Base-by-base conservation (phyloP, 2,329 filamentous ascomycete species). In the Aspergillus caelatus region DNA sequence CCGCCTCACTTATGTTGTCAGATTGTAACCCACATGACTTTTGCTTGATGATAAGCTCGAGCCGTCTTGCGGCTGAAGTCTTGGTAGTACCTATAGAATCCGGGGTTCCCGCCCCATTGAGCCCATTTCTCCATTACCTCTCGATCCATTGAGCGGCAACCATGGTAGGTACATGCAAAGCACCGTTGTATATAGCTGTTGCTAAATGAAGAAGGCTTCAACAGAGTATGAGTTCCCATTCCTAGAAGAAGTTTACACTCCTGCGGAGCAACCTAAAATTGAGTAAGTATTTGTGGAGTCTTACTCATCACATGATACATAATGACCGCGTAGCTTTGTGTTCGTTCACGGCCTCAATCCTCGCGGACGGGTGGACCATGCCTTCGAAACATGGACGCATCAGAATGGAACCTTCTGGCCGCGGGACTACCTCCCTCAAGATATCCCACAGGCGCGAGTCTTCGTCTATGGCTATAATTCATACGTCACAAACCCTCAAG, bases 381-480 rank as follows among this genome's bases (percentile, higher is more conserved):
- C 73, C 14, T 74, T 74, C 58, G 62, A 72, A 19, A 77, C 75
- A 39, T 77, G 74, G 73, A 76, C 69, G 2, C 74, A 75, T 57
- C 53, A 67, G 55, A 72, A 72, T 23, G 70, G 67, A 34, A 72
- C 63, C 10, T 68, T 72, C 48, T 73, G 71, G 71, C 71, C 71
- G 8, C 60, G 63, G 26, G 71, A 73, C 32, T 67, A 67, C 12
- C 68, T 73, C 1, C 63, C 70, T 8, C 62, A 71, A 26, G 73
- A 75, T 34, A 70, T 76, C 12, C 71, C 72, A 1, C 70, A 74
- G 50, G 68, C 74, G 4, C 68, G 74, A 0, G 60, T 76, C 32
- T 74, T 76, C 43, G 67, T 74, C 7, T 76, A 75, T 56, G 74
- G 74, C 4, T 76, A 76, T 53, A 76, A 77, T 46, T 72, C 72